Evolutionary conservation across 2,329 filamentous ascomycete species (phyloP), one percentile per base, ranked within the genome.

Genomic region (Dothidotthia symphoricarpi): DNA sequence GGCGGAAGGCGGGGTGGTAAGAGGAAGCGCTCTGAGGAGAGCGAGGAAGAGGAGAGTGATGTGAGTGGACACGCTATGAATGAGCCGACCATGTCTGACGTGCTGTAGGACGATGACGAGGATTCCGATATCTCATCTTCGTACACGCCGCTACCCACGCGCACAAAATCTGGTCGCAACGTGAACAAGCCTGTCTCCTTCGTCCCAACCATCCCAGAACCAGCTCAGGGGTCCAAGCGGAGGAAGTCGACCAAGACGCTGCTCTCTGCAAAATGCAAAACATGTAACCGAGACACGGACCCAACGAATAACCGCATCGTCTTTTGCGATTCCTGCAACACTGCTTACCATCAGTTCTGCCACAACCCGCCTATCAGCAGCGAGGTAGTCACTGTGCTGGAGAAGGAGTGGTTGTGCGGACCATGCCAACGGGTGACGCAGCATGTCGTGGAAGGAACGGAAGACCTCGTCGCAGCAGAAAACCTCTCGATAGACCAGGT

Each of bases 241-340:
- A 83, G 83, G 66, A 76, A 81, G 46, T 80, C 77, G 15, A 75
- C 75, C 56, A 68, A 67, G 45, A 65, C 70, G 57, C 47, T 71
- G 66, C 48, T 78, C 66, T 69, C 64, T 65, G 45, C 78, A 11
- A 74, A 85, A 22, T 93, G 87, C 70, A 83, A 82, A 53, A 76
- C 79, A 47, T 94, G 88, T 67, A 77, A 82, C 36, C 75, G 87
- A 49, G 82, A 85, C 8, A 78, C 85, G 49, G 87, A 84, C 55
- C 83, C 85, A 3, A 64, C 73, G n/a, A 80, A 72, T 51, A 93
- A 93, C 67, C 79, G 83, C 68, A 90, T 94, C 60, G 86, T 93
- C 3, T 88, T 90, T 64, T 94, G 88, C 69, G 86, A 91, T 66
- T 82, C 82, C 12, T 94, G 88, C 70, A 86, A 88, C 61, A 74